A percentile compares a stretch with the other conserved stretches of the same genome.
Conservation (phyloP, 805 yeast genomes). For the Starmera caribaea region DNA sequence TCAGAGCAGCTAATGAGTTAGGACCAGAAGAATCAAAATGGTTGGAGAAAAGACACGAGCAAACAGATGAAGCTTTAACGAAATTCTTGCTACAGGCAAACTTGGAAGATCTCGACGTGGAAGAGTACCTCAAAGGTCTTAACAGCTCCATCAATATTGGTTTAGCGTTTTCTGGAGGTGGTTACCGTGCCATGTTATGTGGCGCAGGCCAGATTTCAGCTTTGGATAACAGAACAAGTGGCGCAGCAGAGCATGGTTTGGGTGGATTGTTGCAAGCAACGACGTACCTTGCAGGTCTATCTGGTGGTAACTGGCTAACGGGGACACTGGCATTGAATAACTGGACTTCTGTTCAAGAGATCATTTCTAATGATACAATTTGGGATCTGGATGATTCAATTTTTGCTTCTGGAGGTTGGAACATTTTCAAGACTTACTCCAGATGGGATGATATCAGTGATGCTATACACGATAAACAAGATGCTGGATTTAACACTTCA, state of each 20-base stretch:
- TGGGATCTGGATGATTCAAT: slow-evolving; percentile 66
- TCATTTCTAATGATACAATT: slow-evolving; percentile 36
- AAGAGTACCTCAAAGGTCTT: slow-evolving; percentile 27
- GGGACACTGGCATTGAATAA: slow-evolving; percentile 60
- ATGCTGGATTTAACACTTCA: slow-evolving; percentile 61
- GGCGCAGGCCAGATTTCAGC: slow-evolving; percentile 83
- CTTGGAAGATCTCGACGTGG: slow-evolving; percentile 34
- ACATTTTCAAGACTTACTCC: slow-evolving; percentile 39
- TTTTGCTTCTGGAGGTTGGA: slow-evolving; percentile 52
- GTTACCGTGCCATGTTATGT: slow-evolving; percentile 77
- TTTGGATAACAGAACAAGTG: slow-evolving; percentile 57
- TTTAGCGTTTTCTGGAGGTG: slow-evolving; percentile 73
- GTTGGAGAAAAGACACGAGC: slow-evolving; percentile 30
- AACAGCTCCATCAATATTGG: slow-evolving; percentile 38
- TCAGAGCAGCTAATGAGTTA: slow-evolving; percentile 39
- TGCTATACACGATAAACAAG: slow-evolving; percentile 39
- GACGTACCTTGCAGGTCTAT: slow-evolving; percentile 64
- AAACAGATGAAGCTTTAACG: slow-evolving; percentile 21
- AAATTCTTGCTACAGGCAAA: slow-evolving; percentile 32
- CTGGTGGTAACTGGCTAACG: slow-evolving; percentile 80
- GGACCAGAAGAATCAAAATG: slow-evolving; percentile 41
- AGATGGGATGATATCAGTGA: slow-evolving; percentile 45
- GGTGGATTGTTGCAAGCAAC: slow-evolving; percentile 67
- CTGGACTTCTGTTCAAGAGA: slow-evolving; percentile 61
- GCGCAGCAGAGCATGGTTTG: slow-evolving; percentile 44